These are phyloP conservation scores for Melastoma malabathricum DNA, from an alignment of 345 rosid species.

Conservation along the genomic window DNA sequence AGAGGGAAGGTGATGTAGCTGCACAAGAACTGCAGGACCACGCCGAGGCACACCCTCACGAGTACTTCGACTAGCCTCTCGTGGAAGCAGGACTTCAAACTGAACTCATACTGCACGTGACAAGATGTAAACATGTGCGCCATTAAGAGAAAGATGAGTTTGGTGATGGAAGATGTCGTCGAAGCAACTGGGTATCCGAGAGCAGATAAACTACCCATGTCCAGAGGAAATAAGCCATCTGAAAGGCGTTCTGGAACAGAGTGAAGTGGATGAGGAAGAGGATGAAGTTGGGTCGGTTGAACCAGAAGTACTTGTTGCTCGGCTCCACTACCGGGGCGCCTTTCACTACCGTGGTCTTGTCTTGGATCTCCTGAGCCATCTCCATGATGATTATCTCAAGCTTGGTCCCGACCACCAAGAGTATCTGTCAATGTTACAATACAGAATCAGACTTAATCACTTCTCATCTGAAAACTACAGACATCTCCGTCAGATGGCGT, in stretches of 20 bases:
- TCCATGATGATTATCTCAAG: conserved; percentile 28
- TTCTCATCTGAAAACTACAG: neutral
- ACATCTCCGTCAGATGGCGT: neutral
- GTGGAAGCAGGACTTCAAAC: conserved; percentile 23
- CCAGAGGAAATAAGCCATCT: conserved; percentile 40
- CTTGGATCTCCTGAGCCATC: conserved; percentile 32
- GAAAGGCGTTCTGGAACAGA: conserved; percentile 41
- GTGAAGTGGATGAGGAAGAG: conserved; percentile 29
- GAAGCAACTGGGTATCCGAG: too few relatives aligned
- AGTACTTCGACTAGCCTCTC: conserved; percentile 9
- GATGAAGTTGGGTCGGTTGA: conserved; percentile 25
- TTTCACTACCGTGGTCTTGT: conserved; percentile 22
- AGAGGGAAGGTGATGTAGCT: conserved; percentile 36
- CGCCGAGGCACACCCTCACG: conserved; percentile 14
- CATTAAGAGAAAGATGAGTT: neutral
- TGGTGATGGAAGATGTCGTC: too few relatives aligned
- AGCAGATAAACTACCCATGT: conserved; percentile 23
- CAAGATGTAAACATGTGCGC: neutral
- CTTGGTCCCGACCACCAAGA: conserved; percentile 25
- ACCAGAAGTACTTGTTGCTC: conserved; percentile 29
- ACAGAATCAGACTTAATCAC: neutral
- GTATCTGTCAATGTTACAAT: conserved; percentile 10
- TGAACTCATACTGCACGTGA: conserved; percentile 25
- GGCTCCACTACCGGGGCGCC: conserved; percentile 30
- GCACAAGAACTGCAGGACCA: conserved; percentile 23